Conservation (phyloP, 2,329 filamentous ascomycete species). For the Sporothrix dimorphospora region DNA sequence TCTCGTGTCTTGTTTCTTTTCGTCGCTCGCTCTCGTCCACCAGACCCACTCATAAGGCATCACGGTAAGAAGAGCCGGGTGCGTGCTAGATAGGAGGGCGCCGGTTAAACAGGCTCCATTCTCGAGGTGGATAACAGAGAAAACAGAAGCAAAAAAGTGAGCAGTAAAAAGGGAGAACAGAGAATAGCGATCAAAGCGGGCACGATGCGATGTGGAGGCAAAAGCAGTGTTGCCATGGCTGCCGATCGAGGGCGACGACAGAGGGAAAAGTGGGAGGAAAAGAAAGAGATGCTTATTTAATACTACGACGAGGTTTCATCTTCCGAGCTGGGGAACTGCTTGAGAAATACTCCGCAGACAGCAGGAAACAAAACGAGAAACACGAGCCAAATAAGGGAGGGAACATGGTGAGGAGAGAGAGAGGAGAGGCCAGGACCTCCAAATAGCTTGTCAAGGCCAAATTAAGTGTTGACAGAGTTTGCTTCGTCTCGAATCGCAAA, state of each 20-base stretch:
- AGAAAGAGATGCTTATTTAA: background rate
- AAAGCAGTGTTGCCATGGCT: background rate
- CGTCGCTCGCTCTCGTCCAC: background rate
- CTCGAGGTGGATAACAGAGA: background rate
- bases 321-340: conserved; percentile 12
- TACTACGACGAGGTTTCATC: background rate
- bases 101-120: conserved; percentile 21
- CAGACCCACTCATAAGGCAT: conserved; percentile 25
- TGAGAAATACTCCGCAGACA: conserved; percentile 17
- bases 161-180: background rate
- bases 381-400: background rate
- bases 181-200: background rate
- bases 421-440: background rate
- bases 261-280: background rate
- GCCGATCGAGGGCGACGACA: background rate
- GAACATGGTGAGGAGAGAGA: background rate
- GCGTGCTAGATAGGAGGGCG: background rate
- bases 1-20: background rate
- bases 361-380: background rate
- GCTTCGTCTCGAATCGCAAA: background rate
- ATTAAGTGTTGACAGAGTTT: conserved; percentile 8
- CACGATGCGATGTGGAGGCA: background rate
- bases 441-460: conserved; percentile 14
- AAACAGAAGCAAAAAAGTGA: background rate
- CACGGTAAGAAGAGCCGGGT: conserved; percentile 26